phyloP scores from a whole-genome alignment of 1,284 basidiomycete genomes.

The Rhodotorula sp. region DNA sequence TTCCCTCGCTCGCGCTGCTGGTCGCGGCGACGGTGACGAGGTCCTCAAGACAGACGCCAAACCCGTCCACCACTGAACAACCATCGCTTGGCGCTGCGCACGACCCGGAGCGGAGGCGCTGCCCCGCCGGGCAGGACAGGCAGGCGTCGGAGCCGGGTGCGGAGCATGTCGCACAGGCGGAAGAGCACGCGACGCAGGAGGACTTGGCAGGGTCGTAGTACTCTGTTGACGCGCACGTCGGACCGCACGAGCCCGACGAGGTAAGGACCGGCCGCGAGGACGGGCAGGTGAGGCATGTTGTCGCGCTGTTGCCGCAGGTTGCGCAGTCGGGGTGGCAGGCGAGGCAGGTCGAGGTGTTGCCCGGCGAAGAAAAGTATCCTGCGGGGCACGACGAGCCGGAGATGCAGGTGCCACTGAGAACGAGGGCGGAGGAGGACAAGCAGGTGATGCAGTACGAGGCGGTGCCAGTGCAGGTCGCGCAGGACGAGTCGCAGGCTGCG shows the following conservation, averaged over 20 bases:
- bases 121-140: constrained; percentile 64
- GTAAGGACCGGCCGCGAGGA: constrained; percentile 67
- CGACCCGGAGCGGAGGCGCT: constrained; percentile 64
- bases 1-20: background rate
- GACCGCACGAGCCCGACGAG: constrained; percentile 66
- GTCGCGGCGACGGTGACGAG: constrained; percentile 63
- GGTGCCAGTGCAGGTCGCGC: constrained; percentile 64
- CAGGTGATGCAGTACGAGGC: constrained; percentile 72
- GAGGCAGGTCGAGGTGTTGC: constrained; percentile 57
- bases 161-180: constrained; percentile 68
- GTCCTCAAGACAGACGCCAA: constrained; percentile 74
- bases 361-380: constrained; percentile 62
- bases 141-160: constrained; percentile 66
- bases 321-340: constrained; percentile 78
- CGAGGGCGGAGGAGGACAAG: constrained; percentile 60
- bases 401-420: constrained; percentile 69
- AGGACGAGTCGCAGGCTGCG: constrained; percentile 71
- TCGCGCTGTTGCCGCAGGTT: constrained; percentile 66
- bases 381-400: constrained; percentile 63
- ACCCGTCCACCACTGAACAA: constrained; percentile 65
- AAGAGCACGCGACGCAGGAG: constrained; percentile 66
- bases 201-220: constrained; percentile 68
- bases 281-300: constrained; percentile 71
- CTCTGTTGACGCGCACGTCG: constrained; percentile 69
- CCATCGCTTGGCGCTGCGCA: constrained; percentile 60